Evolutionary conservation across 2,329 filamentous ascomycete species (phyloP), one percentile per base, ranked within the genome.

Genomic region (Phialemonium atrogriseum): DNA sequence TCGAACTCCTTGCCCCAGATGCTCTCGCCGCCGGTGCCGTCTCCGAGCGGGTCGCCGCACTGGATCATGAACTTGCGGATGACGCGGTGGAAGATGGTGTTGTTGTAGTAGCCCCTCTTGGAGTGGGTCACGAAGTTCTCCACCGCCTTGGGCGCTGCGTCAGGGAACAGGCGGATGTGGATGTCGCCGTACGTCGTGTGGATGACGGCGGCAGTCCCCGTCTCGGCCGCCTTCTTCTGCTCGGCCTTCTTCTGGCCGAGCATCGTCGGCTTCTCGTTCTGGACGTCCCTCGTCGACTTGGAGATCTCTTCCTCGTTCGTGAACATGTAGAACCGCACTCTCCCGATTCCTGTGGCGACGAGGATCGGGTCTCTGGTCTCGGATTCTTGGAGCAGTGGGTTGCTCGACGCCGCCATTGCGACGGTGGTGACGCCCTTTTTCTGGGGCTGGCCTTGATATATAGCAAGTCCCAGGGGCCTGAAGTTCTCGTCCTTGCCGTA

Each of bases 51-150:
- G 51, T 94, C 87, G 30, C 87, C 87, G 33, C 71, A 64, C 51
- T 87, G 86, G 38, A 98, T 94, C 93, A 98, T 98, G 62, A 98
- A 98, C 51, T 95, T 95, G 39, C 84, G 78, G 46, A 98, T 98
- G 6, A 98, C 83, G 20, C 91, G 81, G 58, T 98, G 91, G 68
- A 98, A 98, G 46, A 95, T 89, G 20, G 89, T 88, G 58, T 85
- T 85, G 64, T 98, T 96, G 66, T 98, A 98, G 57, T 98, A 98
- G 2, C 85, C 86, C 36, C 79, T 81, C 48, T 80, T 82, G 3
- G 86, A 76, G 49, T 96, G 91, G 0, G 86, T 93, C 34, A 93
- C 84, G 54, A 98, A 98, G 57, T 98, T 98, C 60, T 98, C 91
- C 4, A 98, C 89, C 0, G 93, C 79, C 54, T 89, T 93, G 19